A percentile compares a stretch with the other conserved stretches of the same genome.
Conservation (phyloP, 2,329 filamentous ascomycete genomes). For the Lecanicillium sp. region DNA sequence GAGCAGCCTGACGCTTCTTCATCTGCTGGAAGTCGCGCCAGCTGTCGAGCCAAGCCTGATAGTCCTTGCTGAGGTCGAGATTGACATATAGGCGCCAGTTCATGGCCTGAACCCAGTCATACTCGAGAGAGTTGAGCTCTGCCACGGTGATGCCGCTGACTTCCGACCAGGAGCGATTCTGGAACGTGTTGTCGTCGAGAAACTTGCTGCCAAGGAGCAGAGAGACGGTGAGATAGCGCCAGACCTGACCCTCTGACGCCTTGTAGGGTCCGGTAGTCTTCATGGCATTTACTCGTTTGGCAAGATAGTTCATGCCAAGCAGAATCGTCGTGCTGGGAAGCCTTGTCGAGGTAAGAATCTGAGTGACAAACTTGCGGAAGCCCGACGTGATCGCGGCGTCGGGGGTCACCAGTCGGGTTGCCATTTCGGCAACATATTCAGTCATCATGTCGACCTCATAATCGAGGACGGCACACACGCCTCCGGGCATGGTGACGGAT, state of each 20-base stretch:
- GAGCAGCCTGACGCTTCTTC: conserved; percentile 44
- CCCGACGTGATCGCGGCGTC: conserved; percentile 51
- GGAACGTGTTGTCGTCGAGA: conserved; percentile 93
- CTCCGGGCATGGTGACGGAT: conserved; percentile 57
- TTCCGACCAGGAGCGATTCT: conserved; percentile 94
- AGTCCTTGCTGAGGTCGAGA: conserved; percentile 65
- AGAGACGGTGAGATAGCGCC: conserved; percentile 78
- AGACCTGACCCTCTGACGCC: conserved; percentile 63
- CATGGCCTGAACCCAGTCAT: conserved; percentile 79
- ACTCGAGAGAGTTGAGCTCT: conserved; percentile 79
- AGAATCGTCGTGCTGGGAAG: conserved; percentile 87
- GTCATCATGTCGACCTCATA: conserved; percentile 96
- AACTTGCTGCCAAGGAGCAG: conserved; percentile 91
- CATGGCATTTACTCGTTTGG: conserved; percentile 71
- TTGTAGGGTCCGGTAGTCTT: conserved; percentile 46
- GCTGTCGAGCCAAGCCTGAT: conserved; percentile 53
- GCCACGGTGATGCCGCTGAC: conserved; percentile 81
- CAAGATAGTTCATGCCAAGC: conserved; percentile 81
- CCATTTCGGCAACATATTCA: conserved; percentile 89
- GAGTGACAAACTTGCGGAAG: conserved; percentile 86
- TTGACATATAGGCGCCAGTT: conserved; percentile 83
- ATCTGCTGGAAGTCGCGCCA: conserved; percentile 49
- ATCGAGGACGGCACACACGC: conserved; percentile 88
- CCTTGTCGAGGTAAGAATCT: conserved; percentile 83
- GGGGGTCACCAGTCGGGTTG: conserved; percentile 50